phyloP scores from a whole-genome alignment of 2,329 filamentous ascomycete species.

The Fonsecaea nubica region DNA sequence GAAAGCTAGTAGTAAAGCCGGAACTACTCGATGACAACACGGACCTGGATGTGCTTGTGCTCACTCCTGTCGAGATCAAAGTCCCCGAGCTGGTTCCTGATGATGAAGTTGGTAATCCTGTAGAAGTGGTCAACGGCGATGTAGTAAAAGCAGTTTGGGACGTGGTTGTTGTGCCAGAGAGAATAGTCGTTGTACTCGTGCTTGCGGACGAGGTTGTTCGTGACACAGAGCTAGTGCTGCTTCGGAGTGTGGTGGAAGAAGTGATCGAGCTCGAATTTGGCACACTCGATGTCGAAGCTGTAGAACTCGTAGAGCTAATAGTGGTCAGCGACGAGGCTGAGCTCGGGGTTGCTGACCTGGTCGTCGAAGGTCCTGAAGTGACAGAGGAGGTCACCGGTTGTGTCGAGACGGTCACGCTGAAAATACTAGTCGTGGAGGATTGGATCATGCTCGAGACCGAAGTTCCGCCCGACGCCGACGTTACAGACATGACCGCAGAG shows the following conservation, averaged over 20 bases:
- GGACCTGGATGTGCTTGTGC: neutral
- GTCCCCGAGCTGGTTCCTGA: neutral
- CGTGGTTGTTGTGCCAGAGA: neutral
- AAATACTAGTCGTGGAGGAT: neutral
- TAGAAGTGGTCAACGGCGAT: neutral
- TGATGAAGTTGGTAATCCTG: neutral
- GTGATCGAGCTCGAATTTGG: neutral
- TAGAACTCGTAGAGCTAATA: neutral
- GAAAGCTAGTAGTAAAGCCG: constrained; percentile 9
- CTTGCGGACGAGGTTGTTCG: neutral
- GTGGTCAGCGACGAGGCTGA: neutral
- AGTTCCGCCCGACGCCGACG: neutral
- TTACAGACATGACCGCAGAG: neutral
- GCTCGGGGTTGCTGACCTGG: neutral
- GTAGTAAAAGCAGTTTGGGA: neutral
- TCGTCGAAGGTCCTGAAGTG: neutral
- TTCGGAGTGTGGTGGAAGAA: neutral
- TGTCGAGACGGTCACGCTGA: neutral
- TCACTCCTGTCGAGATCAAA: neutral
- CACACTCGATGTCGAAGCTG: neutral
- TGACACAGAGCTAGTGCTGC: neutral
- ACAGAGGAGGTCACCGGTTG: neutral
- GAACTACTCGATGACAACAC: neutral
- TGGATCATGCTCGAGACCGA: neutral
- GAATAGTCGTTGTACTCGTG: neutral